phyloP scores from a whole-genome alignment of 345 rosid species.

The Hypericum perforatum region DNA sequence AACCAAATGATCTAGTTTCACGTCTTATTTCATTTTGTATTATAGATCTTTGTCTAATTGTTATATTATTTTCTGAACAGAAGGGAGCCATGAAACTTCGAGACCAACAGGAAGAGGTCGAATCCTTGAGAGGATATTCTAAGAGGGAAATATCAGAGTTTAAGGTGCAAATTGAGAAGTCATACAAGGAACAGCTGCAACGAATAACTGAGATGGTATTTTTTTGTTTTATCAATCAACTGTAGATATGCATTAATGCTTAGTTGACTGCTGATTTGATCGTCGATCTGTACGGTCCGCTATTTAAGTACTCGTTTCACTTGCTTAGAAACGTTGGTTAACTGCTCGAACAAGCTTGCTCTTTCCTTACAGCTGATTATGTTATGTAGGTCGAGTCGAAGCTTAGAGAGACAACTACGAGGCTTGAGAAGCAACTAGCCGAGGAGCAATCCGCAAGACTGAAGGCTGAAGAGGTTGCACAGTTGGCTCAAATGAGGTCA shows the following conservation, averaged over 20 bases:
- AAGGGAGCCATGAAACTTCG: slow-evolving; percentile 58
- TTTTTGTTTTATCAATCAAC: background rate
- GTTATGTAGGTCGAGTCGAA: slow-evolving; percentile 56
- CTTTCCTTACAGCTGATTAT: background rate
- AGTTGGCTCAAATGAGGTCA: slow-evolving; percentile 44
- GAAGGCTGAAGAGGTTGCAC: slow-evolving; percentile 54
- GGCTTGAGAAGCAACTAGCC: slow-evolving; percentile 50
- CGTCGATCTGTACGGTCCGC: background rate
- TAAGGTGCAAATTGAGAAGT: slow-evolving; percentile 45
- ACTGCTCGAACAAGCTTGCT: background rate
- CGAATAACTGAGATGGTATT: slow-evolving; percentile 63
- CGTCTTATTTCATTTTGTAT: background rate
- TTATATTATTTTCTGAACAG: slow-evolving; percentile 23
- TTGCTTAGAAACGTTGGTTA: background rate
- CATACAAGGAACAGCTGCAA: slow-evolving; percentile 55
- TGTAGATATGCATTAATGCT: background rate
- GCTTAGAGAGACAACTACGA: slow-evolving; percentile 54
- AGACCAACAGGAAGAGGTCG: slow-evolving; percentile 53
- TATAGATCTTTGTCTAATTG: background rate
- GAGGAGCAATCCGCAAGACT: slow-evolving; percentile 78
- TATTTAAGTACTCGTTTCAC: too few species aligned
- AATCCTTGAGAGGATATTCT: slow-evolving; percentile 49
- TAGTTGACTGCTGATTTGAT: background rate
- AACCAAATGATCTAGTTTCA: background rate
- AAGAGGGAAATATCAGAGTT: slow-evolving; percentile 43